Percentiles rank a stretch among this genome's conserved stretches.
Conservation (phyloP, 78 protist genomes). For the Tieghemostelium lacteum region DNA sequence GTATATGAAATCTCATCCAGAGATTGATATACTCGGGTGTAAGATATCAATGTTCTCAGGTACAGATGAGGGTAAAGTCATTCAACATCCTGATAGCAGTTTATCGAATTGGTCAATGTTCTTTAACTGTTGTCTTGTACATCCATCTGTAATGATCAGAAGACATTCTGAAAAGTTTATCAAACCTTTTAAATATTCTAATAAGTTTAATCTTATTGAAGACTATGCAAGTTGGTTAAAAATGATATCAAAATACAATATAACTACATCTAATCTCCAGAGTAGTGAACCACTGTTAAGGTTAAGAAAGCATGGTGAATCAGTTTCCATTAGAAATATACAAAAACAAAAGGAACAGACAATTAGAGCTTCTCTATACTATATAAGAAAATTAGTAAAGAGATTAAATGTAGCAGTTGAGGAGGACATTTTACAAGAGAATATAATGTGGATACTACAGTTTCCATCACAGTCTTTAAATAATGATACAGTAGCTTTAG, state of each 20-base stretch:
- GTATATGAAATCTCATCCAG: slow-evolving; percentile 5
- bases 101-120: slow-evolving; percentile 49
- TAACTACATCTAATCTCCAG: slow-evolving; percentile 3
- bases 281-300: background rate
- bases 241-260: background rate
- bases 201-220: slow-evolving; percentile 17
- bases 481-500: background rate
- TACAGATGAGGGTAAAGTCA: background rate
- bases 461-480: background rate
- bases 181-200: background rate
- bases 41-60: background rate
- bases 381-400: background rate
- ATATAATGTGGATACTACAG: background rate
- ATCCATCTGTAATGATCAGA: slow-evolving; percentile 60
- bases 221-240: slow-evolving; percentile 66
- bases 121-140: slow-evolving; percentile 69
- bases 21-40: slow-evolving; percentile 26
- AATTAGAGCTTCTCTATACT: background rate
- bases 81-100: slow-evolving; percentile 19
- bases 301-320: slow-evolving; percentile 26
- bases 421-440: background rate
- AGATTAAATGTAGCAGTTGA: background rate
- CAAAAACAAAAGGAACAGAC: slow-evolving; percentile 15
- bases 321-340: background rate
- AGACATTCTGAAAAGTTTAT: background rate